phyloP scores from a whole-genome alignment of 2,329 filamentous ascomycete species.

The Tolypocladium endophyticum region DNA sequence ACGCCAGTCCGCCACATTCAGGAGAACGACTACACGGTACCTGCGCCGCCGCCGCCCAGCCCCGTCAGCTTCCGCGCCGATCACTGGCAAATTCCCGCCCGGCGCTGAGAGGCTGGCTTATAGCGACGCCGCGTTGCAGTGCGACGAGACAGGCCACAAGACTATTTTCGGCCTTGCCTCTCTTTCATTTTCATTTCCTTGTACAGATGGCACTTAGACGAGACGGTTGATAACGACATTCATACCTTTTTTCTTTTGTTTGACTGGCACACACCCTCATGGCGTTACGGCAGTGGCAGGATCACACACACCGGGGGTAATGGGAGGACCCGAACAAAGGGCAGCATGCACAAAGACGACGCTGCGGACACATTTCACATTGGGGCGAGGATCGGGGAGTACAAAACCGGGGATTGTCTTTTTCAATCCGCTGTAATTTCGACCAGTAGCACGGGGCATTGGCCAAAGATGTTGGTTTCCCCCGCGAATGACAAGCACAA shows the following conservation, averaged over 20 bases:
- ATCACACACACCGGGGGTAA: background rate
- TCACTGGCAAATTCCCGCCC: slow-evolving; percentile 35
- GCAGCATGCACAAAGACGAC: background rate
- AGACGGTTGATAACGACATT: background rate
- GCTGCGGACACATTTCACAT: background rate
- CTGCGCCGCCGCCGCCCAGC: slow-evolving; percentile 54
- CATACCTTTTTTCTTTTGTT: background rate
- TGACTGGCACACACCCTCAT: background rate
- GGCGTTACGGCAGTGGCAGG: background rate
- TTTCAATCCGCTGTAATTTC: background rate
- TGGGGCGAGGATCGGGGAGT: background rate
- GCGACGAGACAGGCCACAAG: background rate
- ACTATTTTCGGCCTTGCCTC: background rate
- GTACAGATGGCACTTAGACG: background rate
- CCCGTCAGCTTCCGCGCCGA: slow-evolving; percentile 51
- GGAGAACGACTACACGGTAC: slow-evolving; percentile 51
- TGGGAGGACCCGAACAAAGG: background rate
- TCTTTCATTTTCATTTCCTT: background rate
- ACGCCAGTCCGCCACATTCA: slow-evolving; percentile 40
- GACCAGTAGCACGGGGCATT: background rate
- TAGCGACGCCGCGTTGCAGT: background rate
- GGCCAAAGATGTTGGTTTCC: background rate
- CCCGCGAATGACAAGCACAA: background rate
- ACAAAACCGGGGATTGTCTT: background rate
- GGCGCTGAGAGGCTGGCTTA: slow-evolving; percentile 12